phyloP scores from a whole-genome alignment of 768 basidiomycete genomes.

The Hypholoma fasciculare region DNA sequence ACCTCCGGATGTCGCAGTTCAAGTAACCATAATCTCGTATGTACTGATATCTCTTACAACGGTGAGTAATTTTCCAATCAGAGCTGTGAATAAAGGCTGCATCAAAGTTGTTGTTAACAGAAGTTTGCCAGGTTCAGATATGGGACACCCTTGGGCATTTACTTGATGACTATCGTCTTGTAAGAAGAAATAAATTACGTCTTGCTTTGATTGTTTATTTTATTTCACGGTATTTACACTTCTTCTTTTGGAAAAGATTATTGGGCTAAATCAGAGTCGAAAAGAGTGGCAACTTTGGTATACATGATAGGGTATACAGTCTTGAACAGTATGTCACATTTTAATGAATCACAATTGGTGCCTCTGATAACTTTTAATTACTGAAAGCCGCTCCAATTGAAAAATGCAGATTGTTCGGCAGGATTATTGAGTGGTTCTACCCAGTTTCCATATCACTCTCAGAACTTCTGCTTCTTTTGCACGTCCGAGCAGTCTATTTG shows the following conservation, averaged over 20 bases:
- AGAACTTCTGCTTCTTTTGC: conserved; percentile 12
- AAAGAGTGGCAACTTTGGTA: conserved; percentile 4
- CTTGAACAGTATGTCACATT: conserved; percentile 1
- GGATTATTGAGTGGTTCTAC: neutral
- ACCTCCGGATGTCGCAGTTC: conserved; percentile 7
- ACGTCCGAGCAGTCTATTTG: conserved; percentile 11
- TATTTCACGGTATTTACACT: neutral
- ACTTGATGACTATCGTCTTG: conserved; percentile 1
- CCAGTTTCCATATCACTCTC: conserved; percentile 2
- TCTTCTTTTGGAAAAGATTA: no score
- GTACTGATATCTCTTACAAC: neutral
- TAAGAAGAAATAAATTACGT: neutral
- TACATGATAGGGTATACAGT: conserved; percentile 5
- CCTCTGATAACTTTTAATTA: neutral
- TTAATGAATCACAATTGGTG: neutral
- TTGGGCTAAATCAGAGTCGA: no score
- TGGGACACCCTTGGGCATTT: conserved; percentile 12
- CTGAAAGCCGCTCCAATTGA: conserved; percentile 11
- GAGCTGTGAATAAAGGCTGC: neutral
- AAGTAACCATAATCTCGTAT: conserved; percentile 2
- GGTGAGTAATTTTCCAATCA: neutral
- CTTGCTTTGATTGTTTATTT: neutral
- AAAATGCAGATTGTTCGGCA: neutral
- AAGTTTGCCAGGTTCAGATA: neutral
- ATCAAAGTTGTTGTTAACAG: neutral